These are phyloP conservation scores for Penicillium parvum DNA, from an alignment of 495 filamentous ascomycete species.

Conservation along the genomic window DNA sequence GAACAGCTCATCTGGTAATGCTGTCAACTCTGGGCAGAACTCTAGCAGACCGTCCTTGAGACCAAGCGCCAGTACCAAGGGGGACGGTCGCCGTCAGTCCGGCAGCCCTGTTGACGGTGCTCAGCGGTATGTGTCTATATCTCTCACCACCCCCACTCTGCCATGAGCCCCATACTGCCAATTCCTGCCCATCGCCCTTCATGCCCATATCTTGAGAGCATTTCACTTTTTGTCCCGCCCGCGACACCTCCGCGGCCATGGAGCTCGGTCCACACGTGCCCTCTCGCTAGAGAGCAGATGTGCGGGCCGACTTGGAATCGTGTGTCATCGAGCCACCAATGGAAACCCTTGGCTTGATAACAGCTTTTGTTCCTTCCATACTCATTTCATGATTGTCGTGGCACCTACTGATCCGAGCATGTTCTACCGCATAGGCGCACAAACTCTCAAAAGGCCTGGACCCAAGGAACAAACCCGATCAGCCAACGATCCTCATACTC, in stretches of 20 bases:
- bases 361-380: background rate
- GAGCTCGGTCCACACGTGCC: conserved; percentile 17
- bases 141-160: conserved; percentile 1
- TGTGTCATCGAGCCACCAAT: conserved; percentile 19
- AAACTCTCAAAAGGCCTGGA: conserved; percentile 59
- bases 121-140: conserved; percentile 46
- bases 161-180: background rate
- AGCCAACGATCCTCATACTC: conserved; percentile 52
- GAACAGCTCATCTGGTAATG: conserved; percentile 48
- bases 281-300: conserved; percentile 11
- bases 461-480: conserved; percentile 59
- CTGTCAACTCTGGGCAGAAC: conserved; percentile 32
- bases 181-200: conserved; percentile 4
- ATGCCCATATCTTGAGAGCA: conserved; percentile 3
- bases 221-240: conserved; percentile 3
- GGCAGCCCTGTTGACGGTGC: conserved; percentile 51
- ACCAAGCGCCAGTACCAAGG: conserved; percentile 50
- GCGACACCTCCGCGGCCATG: conserved; percentile 7
- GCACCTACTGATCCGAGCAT: conserved; percentile 17
- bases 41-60: conserved; percentile 43
- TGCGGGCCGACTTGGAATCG: conserved; percentile 11
- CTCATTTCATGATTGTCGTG: conserved; percentile 9
- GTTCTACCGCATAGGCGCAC: conserved; percentile 38
- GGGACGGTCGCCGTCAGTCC: conserved; percentile 54
- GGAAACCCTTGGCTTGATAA: conserved; percentile 9